Percentiles rank a stretch among this genome's conserved stretches.
Conservation (phyloP, 768 basidiomycete species). For the Tricholomella constricta region DNA sequence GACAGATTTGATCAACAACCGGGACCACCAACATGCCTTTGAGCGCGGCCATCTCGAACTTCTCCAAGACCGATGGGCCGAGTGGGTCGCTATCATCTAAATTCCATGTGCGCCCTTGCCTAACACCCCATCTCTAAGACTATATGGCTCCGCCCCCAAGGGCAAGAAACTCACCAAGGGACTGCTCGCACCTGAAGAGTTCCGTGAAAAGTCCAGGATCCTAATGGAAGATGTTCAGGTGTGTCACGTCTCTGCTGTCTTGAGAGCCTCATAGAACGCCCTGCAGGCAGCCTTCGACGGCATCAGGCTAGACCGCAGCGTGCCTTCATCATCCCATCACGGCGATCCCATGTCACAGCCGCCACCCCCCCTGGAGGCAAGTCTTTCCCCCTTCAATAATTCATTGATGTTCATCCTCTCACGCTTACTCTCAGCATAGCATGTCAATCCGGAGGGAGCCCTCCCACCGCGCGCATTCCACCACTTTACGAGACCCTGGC, state of each 20-base stretch:
- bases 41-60: conserved; percentile 19
- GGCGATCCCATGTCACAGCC: not conserved
- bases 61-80: conserved; percentile 23
- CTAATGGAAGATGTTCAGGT: conserved; percentile 23
- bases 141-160: conserved; percentile 22
- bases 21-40: conserved; percentile 18
- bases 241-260: not conserved
- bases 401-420: not conserved
- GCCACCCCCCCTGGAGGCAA: conserved; percentile 7
- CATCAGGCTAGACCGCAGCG: conserved; percentile 9
- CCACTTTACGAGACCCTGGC: conserved; percentile 13
- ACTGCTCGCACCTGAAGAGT: conserved; percentile 19
- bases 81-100: conserved; percentile 16
- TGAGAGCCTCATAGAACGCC: not conserved
- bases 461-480: conserved; percentile 14
- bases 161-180: conserved; percentile 26
- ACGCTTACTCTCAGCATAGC: not conserved
- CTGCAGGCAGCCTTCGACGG: conserved; percentile 14
- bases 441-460: conserved; percentile 6
- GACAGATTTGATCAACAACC: conserved; percentile 23
- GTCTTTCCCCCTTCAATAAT: not conserved
- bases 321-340: conserved; percentile 10
- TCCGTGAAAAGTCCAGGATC: conserved; percentile 19
- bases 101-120: not conserved
- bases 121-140: conserved; percentile 8